phyloP scores from a whole-genome alignment of 805 yeast species.

The Monosporozyma aerobia region DNA sequence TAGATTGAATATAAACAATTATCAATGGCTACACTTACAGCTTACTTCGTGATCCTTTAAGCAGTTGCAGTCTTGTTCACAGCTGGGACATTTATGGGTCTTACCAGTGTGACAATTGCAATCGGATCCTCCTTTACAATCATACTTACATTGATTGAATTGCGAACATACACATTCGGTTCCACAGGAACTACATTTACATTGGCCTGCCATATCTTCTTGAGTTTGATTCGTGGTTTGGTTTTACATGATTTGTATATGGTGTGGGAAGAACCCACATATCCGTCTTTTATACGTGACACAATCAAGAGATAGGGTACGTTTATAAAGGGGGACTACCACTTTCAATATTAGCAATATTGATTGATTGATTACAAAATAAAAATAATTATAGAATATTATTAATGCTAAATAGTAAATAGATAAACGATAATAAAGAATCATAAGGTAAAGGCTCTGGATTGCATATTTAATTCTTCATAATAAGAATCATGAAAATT shows the following conservation, averaged over 20 bases:
- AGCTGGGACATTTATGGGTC: background rate
- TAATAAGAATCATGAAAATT: background rate
- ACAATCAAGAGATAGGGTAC: background rate
- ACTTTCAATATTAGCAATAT: background rate
- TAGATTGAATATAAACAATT: background rate
- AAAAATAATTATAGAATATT: background rate
- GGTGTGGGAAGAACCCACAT: too few relatives aligned
- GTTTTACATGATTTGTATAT: background rate
- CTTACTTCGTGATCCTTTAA: background rate
- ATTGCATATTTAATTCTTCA: background rate
- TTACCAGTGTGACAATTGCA: background rate
- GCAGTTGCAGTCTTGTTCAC: background rate
- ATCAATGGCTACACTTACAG: background rate
- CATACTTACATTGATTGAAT: background rate
- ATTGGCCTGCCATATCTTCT: background rate
- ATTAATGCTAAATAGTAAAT: background rate
- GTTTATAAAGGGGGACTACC: background rate
- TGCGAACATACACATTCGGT: background rate
- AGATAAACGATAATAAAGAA: background rate
- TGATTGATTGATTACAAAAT: background rate
- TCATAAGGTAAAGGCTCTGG: background rate
- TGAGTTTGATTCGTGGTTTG: background rate
- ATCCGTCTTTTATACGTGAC: too few relatives aligned
- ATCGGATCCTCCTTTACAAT: background rate
- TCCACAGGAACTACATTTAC: conserved; percentile 1